Evolutionary conservation across 2,329 filamentous ascomycete genomes (phyloP).

Genomic region (Trichophyton benhamiae): DNA sequence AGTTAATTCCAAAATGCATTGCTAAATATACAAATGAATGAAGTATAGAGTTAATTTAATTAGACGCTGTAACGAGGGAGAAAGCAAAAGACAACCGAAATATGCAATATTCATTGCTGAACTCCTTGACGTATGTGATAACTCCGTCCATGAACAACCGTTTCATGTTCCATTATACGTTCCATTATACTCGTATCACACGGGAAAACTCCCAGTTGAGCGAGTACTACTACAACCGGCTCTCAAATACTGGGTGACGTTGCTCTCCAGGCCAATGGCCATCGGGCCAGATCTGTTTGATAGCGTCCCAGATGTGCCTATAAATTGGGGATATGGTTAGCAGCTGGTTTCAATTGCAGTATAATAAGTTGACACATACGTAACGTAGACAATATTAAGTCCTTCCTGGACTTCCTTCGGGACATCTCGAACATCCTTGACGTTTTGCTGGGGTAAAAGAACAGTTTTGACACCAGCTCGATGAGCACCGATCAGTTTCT

Average conservation of each 20-base stretch:
- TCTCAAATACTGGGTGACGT: slow-evolving; percentile 59
- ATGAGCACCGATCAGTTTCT: slow-evolving; percentile 91
- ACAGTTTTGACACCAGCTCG: slow-evolving; percentile 92
- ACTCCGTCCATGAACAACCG: not conserved
- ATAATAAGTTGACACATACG: slow-evolving; percentile 42
- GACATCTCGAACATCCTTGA: slow-evolving; percentile 83
- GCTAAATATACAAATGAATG: slow-evolving; percentile 1
- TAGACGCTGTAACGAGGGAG: not conserved
- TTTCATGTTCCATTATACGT: not conserved
- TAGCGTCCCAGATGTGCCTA: slow-evolving; percentile 88
- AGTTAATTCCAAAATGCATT: slow-evolving; percentile 1
- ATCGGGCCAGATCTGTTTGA: slow-evolving; percentile 84
- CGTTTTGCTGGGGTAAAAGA: slow-evolving; percentile 72
- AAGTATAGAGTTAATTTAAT: not conserved
- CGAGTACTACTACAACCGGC: slow-evolving; percentile 48
- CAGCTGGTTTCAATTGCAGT: slow-evolving; percentile 10
- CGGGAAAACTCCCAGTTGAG: too few species aligned
- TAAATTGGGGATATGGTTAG: slow-evolving; percentile 12
- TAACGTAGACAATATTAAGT: slow-evolving; percentile 77
- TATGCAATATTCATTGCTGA: not conserved
- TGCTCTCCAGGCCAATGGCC: slow-evolving; percentile 68
- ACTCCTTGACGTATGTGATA: not conserved
- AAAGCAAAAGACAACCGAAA: not conserved
- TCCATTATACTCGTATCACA: not conserved
- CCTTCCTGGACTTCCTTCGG: slow-evolving; percentile 80